Conservation (phyloP, 768 basidiomycete genomes). For the Psilocybe azurescens region DNA sequence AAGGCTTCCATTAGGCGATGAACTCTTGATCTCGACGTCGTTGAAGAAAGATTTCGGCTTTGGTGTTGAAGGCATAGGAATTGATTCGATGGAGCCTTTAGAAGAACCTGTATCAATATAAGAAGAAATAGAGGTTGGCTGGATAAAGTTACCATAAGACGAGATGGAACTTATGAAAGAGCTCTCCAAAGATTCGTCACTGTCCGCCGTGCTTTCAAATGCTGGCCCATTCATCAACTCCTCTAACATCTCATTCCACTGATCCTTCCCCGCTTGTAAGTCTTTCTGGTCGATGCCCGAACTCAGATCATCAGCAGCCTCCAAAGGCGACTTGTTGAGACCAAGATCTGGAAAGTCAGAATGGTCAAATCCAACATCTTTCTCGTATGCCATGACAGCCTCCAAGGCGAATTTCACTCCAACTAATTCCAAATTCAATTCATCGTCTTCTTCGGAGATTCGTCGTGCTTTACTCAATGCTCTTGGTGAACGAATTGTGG, state of each 20-base stretch:
- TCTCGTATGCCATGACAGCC: constrained; percentile 44
- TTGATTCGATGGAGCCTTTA: constrained; percentile 47
- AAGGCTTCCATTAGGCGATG: constrained; percentile 32
- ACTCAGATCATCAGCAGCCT: constrained; percentile 16
- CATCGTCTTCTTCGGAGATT: constrained; percentile 28
- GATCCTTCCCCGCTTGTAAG: constrained; percentile 36
- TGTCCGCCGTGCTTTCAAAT: constrained; percentile 26
- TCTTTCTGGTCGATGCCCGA: constrained; percentile 38
- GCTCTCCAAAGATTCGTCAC: constrained; percentile 25
- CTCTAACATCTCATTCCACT: constrained; percentile 48
- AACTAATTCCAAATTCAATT: constrained; percentile 44
- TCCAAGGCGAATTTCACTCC: constrained; percentile 44
- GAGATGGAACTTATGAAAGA: constrained; percentile 25
- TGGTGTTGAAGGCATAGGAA: constrained; percentile 57
- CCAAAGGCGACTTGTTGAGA: constrained; percentile 14
- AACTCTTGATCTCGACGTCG: constrained; percentile 40
- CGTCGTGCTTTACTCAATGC: constrained; percentile 17
- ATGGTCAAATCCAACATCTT: constrained; percentile 45
- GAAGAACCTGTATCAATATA: constrained; percentile 49
- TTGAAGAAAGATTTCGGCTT: constrained; percentile 43
- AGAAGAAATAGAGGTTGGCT: constrained; percentile 35
- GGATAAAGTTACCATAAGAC: constrained; percentile 29
- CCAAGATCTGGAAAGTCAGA: constrained; percentile 24
- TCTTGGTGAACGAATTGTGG: not conserved
- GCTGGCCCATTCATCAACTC: constrained; percentile 42